Conservation (phyloP, 768 basidiomycete genomes). For the Tephrocybe sp. region DNA sequence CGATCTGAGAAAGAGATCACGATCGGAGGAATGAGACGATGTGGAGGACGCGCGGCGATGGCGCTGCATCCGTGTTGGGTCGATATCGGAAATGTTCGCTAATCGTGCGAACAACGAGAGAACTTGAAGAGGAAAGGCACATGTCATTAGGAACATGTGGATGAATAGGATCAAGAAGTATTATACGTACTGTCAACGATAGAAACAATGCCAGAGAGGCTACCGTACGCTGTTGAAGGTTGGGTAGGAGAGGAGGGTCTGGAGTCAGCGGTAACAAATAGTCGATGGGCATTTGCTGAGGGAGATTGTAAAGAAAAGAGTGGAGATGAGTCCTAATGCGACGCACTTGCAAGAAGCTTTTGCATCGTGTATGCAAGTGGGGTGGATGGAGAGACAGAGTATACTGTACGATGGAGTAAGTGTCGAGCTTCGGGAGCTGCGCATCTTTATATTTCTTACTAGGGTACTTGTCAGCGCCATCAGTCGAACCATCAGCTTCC, state of each 20-base stretch:
- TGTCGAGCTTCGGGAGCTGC: not conserved
- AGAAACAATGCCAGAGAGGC: slow-evolving; percentile 76
- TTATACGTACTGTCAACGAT: slow-evolving; percentile 79
- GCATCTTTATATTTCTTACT: slow-evolving; percentile 36
- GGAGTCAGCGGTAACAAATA: slow-evolving; percentile 74
- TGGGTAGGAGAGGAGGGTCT: slow-evolving; percentile 49
- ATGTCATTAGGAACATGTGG: not conserved
- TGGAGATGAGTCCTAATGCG: not conserved
- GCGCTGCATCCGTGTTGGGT: slow-evolving; percentile 76
- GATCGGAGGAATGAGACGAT: slow-evolving; percentile 52
- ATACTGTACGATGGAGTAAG: slow-evolving; percentile 45
- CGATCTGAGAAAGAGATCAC: slow-evolving; percentile 36
- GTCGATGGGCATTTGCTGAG: slow-evolving; percentile 73
- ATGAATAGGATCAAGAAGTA: too few species aligned
- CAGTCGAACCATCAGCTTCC: slow-evolving; percentile 74
- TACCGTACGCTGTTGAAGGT: slow-evolving; percentile 41
- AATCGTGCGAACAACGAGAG: slow-evolving; percentile 77
- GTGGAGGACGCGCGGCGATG: slow-evolving; percentile 78
- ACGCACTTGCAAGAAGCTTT: slow-evolving; percentile 81
- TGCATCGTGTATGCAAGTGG: slow-evolving; percentile 71
- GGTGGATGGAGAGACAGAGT: slow-evolving; percentile 67
- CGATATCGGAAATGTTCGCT: slow-evolving; percentile 71
- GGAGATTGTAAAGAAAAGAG: slow-evolving; percentile 5
- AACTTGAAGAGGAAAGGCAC: slow-evolving; percentile 38
- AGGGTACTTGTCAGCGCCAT: slow-evolving; percentile 79